These are phyloP conservation scores for Artomyces pyxidatus DNA, from an alignment of 768 basidiomycete species.

Conservation along the genomic window DNA sequence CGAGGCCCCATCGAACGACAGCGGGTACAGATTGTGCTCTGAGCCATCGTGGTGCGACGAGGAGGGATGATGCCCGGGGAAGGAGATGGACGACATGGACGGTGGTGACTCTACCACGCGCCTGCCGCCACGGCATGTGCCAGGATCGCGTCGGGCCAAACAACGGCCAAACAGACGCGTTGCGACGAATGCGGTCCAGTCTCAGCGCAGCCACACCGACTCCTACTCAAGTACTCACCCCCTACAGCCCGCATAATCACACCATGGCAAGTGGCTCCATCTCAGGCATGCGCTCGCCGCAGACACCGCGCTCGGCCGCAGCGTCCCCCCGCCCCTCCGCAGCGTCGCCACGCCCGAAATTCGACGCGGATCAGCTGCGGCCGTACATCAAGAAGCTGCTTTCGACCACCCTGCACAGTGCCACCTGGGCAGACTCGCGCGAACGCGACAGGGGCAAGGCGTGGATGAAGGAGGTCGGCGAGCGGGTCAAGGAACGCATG, in stretches of 20 bases:
- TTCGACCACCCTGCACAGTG: constrained; percentile 54
- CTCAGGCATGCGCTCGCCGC: constrained; percentile 52
- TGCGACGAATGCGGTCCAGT: too few species aligned
- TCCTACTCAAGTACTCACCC: constrained; percentile 5
- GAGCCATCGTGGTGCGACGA: constrained; percentile 33
- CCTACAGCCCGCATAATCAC: constrained; percentile 6
- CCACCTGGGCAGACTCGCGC: constrained; percentile 58
- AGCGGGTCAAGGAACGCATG: constrained; percentile 82
- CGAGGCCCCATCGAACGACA: constrained; percentile 42
- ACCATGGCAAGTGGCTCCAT: constrained; percentile 8
- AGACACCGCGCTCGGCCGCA: constrained; percentile 52
- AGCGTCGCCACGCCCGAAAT: constrained; percentile 45
- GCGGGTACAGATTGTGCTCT: constrained; percentile 41
- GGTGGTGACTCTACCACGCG: background rate
- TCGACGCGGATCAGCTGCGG: constrained; percentile 67
- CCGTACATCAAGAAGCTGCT: constrained; percentile 80
- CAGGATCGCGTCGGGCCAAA: constrained; percentile 3
- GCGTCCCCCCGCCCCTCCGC: constrained; percentile 40
- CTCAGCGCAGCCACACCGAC: background rate
- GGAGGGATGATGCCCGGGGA: constrained; percentile 38
- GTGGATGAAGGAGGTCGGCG: constrained; percentile 81
- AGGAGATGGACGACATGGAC: constrained; percentile 60
- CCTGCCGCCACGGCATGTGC: background rate
- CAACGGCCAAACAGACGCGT: constrained; percentile 8
- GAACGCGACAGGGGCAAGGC: constrained; percentile 63